Percentiles rank a stretch among this genome's conserved stretches.
These are phyloP conservation scores for Lentinula edodes DNA, from an alignment of 768 basidiomycete species.

Conservation along the genomic window DNA sequence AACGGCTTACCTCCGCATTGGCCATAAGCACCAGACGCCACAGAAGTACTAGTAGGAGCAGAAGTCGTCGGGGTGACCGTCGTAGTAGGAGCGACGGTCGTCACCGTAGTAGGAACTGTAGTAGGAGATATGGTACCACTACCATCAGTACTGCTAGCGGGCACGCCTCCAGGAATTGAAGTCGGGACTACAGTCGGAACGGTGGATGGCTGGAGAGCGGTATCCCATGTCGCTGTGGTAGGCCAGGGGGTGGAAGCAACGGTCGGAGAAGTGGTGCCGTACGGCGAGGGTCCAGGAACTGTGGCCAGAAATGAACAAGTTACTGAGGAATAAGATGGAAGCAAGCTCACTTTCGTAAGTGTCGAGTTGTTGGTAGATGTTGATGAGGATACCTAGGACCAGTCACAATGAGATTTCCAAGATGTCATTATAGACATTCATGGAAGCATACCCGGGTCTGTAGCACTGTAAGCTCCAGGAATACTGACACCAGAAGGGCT, in stretches of 20 bases:
- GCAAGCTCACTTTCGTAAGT: background rate
- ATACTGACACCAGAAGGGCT: slow-evolving; percentile 27
- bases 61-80: background rate
- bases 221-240: slow-evolving; percentile 46
- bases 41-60: background rate
- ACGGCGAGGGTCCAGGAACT: slow-evolving; percentile 22
- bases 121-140: background rate
- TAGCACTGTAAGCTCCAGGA: slow-evolving; percentile 31
- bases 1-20: background rate
- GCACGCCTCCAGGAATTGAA: background rate
- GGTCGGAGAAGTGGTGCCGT: slow-evolving; percentile 30
- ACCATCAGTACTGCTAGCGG: background rate
- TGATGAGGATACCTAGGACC: slow-evolving; percentile 3
- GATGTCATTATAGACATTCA: background rate
- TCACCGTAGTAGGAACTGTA: background rate
- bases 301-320: background rate
- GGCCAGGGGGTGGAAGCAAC: slow-evolving; percentile 38
- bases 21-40: background rate
- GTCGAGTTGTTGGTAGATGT: slow-evolving; percentile 6
- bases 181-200: slow-evolving; percentile 31
- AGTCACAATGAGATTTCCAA: background rate
- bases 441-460: slow-evolving; percentile 26
- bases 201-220: slow-evolving; percentile 38
- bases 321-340: background rate
- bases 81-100: background rate